Evolutionary conservation across 306 rosid genomes (phyloP).

Genomic region (Glycyrrhiza uralensis): DNA sequence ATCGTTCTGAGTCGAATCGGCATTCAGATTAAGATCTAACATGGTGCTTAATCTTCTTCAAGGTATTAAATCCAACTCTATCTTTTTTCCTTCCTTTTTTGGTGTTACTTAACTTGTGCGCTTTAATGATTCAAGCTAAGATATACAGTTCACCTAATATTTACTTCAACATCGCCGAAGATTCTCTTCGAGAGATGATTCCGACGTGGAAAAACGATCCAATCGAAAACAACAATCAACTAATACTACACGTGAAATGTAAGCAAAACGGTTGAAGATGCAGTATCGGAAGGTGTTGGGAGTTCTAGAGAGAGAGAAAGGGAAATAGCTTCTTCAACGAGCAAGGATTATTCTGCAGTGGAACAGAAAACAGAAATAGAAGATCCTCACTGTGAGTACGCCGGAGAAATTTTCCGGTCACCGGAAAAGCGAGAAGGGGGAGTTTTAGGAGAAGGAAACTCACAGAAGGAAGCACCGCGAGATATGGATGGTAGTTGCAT

Average conservation of each 20-base stretch:
- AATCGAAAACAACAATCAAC: conserved; percentile 5
- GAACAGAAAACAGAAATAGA: background rate
- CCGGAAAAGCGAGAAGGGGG: background rate
- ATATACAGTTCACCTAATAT: conserved; percentile 12
- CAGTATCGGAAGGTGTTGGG: background rate
- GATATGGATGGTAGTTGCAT: conserved; percentile 23
- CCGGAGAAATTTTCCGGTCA: conserved; percentile 39
- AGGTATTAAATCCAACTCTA: conserved; percentile 24
- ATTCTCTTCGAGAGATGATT: conserved; percentile 9
- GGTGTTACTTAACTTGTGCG: background rate
- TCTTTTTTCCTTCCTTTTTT: background rate
- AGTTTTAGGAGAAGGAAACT: conserved; percentile 13
- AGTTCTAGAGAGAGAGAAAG: background rate
- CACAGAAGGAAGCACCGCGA: conserved; percentile 10
- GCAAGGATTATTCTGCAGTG: conserved; percentile 1
- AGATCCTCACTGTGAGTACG: background rate
- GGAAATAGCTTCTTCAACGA: conserved; percentile 3
- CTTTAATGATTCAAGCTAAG: background rate
- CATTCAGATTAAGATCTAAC: conserved; percentile 91
- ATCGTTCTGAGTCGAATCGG: conserved; percentile 42
- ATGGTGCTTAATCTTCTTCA: conserved; percentile 38
- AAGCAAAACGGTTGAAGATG: conserved; percentile 32
- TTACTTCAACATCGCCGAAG: conserved; percentile 25
- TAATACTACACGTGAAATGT: background rate
- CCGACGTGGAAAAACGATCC: conserved; percentile 20